Base-by-base conservation (phyloP, 2,329 filamentous ascomycete species). In the Fusarium sp. region DNA sequence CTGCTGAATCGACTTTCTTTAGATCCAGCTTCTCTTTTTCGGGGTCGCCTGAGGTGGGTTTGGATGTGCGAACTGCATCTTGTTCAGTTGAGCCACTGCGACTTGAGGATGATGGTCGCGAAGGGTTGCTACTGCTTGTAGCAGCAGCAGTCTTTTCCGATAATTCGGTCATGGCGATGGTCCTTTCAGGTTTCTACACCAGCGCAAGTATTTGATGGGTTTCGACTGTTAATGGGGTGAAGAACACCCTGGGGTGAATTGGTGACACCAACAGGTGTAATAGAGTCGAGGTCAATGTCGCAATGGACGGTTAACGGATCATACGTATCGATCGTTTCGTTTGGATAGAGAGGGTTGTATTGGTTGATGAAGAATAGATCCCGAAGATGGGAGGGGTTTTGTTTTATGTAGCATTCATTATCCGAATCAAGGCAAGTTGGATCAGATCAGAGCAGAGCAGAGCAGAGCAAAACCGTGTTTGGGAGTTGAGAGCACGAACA, bases 1-100 rank as follows among this genome's bases (percentile, higher is more conserved):
- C 77, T 51, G 81, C 80, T 46, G 82, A 83, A 66, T 85, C 83
- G 61, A 78, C 78, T 75, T 83, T 83, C 60, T 78, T 74, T 37
- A 84, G 70, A 20, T 72, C 71, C 23, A 64, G 31, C 46, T 70
- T 71, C 33, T 70, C 68, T 8, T 72, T 55, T 9, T 69, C 56
- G 51, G 60, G 34, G 26, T 57, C 52, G 37, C 57, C 53, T 12
- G 67, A 59, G 34, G 57, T 44, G 16, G 53, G 51, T 40, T 70
- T 65, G 54, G 69, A 59, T 42, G 55, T 33, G 10, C 61, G 63
- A 47, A 46, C 41, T 34, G 53, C 36, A 42, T 76, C 70, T 31
- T 62, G 65, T 12, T 76, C 73, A 9, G 73, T 77, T 31, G 81
- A 82, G 47, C 75, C 77, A 67, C 74, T 76, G 49, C 76, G 77